These are phyloP conservation scores for Dovyalis caffra DNA, from an alignment of 345 rosid species.

Conservation along the genomic window DNA sequence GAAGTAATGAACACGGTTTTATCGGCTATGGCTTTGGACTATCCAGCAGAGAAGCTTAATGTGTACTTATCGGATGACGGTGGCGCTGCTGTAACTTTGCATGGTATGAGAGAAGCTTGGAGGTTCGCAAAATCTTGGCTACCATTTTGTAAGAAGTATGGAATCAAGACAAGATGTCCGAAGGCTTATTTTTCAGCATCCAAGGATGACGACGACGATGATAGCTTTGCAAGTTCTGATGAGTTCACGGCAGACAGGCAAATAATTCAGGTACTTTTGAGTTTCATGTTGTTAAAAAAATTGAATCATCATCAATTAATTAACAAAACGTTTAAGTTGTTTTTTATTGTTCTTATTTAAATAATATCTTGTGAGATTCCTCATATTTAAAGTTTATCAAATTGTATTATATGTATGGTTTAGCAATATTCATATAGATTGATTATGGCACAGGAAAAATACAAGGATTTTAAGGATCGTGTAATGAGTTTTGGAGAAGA, in stretches of 20 bases:
- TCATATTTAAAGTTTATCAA: not conserved
- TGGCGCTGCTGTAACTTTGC: conserved; percentile 37
- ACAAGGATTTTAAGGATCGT: conserved; percentile 25
- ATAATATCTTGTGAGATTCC: not conserved
- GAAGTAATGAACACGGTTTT: conserved; percentile 46
- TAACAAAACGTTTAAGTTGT: no score
- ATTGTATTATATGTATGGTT: no score
- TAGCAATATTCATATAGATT: not conserved
- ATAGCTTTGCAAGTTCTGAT: not conserved
- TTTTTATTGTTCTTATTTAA: not conserved
- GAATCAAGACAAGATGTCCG: conserved; percentile 26
- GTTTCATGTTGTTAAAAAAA: no score
- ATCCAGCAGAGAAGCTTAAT: conserved; percentile 45
- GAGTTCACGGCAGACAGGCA: conserved; percentile 18
- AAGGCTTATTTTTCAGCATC: conserved; percentile 29
- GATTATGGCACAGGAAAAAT: conserved; percentile 18
- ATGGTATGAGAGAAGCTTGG: conserved; percentile 35
- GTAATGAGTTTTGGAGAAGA: conserved; percentile 10
- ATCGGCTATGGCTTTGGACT: conserved; percentile 47
- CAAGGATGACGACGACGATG: conserved; percentile 7
- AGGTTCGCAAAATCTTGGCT: conserved; percentile 44
- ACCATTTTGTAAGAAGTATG: conserved; percentile 43
- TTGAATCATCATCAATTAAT: no score
- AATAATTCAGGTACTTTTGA: conserved; percentile 24
- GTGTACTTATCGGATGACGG: conserved; percentile 52